phyloP scores from a whole-genome alignment of 2,329 filamentous ascomycete genomes.

The Hypoxylon sp. region DNA sequence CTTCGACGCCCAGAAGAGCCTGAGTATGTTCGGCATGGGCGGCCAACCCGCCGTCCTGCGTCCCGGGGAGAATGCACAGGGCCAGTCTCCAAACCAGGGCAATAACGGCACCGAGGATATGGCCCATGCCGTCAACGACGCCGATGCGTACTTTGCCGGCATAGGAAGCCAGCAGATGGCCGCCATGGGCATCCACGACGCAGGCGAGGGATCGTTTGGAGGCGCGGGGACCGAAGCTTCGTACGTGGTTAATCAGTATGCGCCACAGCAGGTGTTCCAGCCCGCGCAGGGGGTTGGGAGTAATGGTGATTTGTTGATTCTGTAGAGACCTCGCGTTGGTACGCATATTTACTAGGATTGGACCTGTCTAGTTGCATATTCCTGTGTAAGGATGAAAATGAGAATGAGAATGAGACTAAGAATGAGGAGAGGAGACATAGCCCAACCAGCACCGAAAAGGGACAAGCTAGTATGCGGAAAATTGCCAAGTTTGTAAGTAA shows the following conservation, averaged over 20 bases:
- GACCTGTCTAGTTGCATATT: background rate
- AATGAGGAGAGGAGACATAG: background rate
- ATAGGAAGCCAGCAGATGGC: conserved; percentile 81
- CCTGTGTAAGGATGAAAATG: background rate
- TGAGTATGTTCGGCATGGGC: conserved; percentile 70
- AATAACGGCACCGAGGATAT: conserved; percentile 62
- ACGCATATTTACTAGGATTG: background rate
- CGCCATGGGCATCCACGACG: conserved; percentile 75
- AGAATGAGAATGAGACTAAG: background rate
- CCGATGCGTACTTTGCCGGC: conserved; percentile 89
- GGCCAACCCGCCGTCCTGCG: conserved; percentile 66
- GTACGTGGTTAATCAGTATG: conserved; percentile 86
- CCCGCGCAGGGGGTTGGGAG: conserved; percentile 72
- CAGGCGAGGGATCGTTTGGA: conserved; percentile 75
- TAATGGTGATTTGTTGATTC: conserved; percentile 79
- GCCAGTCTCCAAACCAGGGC: conserved; percentile 9
- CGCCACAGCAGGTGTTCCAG: conserved; percentile 80
- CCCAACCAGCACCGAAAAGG: background rate
- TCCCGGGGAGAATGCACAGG: conserved; percentile 46
- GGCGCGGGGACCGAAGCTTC: conserved; percentile 67
- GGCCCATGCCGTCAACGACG: conserved; percentile 81
- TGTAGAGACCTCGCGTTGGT: conserved; percentile 58
- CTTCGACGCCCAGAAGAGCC: conserved; percentile 69
- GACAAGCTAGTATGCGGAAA: conserved; percentile 7
- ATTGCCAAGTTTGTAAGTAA: conserved; percentile 17